Evolutionary conservation across 169 alveolate species (phyloP), one percentile per base, ranked within the genome.

Genomic region (Haemoproteus tartakovskyi): DNA sequence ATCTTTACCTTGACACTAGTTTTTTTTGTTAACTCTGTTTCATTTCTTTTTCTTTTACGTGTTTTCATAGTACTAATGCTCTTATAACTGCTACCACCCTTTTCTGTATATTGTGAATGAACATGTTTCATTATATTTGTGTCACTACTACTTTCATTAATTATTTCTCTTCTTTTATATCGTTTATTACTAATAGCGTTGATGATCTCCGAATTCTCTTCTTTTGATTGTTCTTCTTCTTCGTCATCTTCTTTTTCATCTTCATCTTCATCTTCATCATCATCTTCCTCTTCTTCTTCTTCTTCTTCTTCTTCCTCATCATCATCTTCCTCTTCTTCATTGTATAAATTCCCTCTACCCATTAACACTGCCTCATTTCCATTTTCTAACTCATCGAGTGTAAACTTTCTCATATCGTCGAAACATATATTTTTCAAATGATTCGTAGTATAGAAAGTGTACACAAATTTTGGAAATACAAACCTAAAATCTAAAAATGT

Each of bases 371-470:
- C 56, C 21, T 50, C 45, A 3, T 48, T 36, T 3, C 22, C 52
- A 8, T n/a, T 12, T 6, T 63, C 45, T 12, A 11, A 22, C 24
- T 64, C 46, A 0, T 46, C 43, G 12, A 19, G 14, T 48, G 41
- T 0, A 33, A 4, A 27, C 29, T 27, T 3, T 16, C 16, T 6
- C 21, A 22, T 3, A 2, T 37, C 12, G 24, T 74, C 84, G 41
- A 27, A 74, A 37, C 84, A 74, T 4, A 74, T 74, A 12, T 61
- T 61, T 16, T 57, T 74, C 22, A 74, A 57, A 74, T 57, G 37
- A 6, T 56, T 56, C n/a, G 84, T 16, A 43, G 59, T 24, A 38
- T 56, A 74, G 46, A 74, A 74, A 2, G 84, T 48, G 29, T 74
- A 57, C 16, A 74, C 48, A 19, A 57, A 74, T 11, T 56, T 41